Conservation (phyloP, 2,329 filamentous ascomycete species). For the Teratosphaeriaceae sp. region DNA sequence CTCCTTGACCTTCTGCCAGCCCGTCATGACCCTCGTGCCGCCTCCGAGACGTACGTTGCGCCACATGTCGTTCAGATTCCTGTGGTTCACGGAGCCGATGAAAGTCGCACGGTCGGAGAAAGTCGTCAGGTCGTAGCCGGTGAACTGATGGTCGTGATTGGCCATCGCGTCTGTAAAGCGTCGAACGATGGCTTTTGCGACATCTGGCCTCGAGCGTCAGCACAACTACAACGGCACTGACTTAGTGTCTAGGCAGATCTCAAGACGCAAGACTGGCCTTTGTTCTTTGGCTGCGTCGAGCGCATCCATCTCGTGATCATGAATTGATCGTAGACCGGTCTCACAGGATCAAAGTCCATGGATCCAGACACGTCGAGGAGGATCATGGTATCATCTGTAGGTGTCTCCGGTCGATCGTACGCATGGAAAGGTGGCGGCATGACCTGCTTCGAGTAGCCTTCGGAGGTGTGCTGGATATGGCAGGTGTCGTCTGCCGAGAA, state of each 20-base stretch:
- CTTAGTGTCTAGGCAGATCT: neutral
- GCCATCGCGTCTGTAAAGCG: constrained; percentile 42
- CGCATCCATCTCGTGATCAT: constrained; percentile 35
- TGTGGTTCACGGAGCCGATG: constrained; percentile 36
- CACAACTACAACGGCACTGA: too few relatives aligned
- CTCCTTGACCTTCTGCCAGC: constrained; percentile 45
- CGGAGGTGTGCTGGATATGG: constrained; percentile 35
- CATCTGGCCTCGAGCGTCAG: constrained; percentile 26
- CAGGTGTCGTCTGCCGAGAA: constrained; percentile 38
- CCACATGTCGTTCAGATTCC: constrained; percentile 34
- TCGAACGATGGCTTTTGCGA: constrained; percentile 40
- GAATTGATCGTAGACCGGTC: constrained; percentile 39
- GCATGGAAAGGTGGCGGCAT: constrained; percentile 35
- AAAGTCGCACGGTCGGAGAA: constrained; percentile 36
- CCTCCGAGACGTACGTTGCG: constrained; percentile 36
- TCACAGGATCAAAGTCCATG: constrained; percentile 42
- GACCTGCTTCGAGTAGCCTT: constrained; percentile 42
- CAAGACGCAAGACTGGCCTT: constrained; percentile 24
- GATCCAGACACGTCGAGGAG: constrained; percentile 44
- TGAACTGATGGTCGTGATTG: constrained; percentile 37
- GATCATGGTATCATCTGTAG: constrained; percentile 43
- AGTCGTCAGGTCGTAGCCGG: constrained; percentile 41
- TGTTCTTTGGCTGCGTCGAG: constrained; percentile 42
- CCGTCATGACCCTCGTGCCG: constrained; percentile 43
- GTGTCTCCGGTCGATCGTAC: constrained; percentile 31